These are phyloP conservation scores for Cucurbita maxima DNA, from an alignment of 306 rosid species.

Conservation along the genomic window DNA sequence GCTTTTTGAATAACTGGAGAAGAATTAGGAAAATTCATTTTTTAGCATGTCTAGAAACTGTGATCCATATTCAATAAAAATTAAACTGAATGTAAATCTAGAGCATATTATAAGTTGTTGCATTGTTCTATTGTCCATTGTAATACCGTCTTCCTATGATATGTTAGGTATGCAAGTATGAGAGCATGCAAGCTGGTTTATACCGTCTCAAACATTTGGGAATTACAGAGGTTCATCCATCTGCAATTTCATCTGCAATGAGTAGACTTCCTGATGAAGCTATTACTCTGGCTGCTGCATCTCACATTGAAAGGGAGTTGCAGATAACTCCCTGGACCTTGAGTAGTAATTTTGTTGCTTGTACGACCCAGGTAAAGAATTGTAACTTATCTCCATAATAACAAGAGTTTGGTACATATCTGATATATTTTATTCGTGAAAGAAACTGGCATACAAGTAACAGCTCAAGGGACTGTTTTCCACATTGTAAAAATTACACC, in stretches of 20 bases:
- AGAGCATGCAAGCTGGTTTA: constrained; percentile 97
- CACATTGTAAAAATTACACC: not conserved
- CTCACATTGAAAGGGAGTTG: constrained; percentile 91
- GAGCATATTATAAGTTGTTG: not conserved
- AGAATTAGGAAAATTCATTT: not conserved
- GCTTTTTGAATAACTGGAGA: not conserved
- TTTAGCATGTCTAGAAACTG: not conserved
- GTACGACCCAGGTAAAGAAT: constrained; percentile 69
- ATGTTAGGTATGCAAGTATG: constrained; percentile 76
- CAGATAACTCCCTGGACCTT: constrained; percentile 98
- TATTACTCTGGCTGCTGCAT: constrained; percentile 90
- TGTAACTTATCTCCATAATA: not conserved
- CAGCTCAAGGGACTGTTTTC: not conserved
- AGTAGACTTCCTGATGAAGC: constrained; percentile 94
- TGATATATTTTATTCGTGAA: not conserved
- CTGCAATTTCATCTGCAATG: constrained; percentile 82
- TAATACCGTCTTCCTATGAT: not conserved
- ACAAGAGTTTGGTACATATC: not conserved
- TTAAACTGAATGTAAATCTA: not conserved
- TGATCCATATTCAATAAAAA: not conserved
- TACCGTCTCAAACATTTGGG: constrained; percentile 93
- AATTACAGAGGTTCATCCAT: constrained; percentile 65
- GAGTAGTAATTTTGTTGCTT: constrained; percentile 88
- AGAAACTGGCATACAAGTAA: not conserved
- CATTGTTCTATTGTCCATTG: not conserved